These are phyloP conservation scores for Rhizopogon salebrosus DNA, from an alignment of 768 basidiomycete species.

Conservation along the genomic window DNA sequence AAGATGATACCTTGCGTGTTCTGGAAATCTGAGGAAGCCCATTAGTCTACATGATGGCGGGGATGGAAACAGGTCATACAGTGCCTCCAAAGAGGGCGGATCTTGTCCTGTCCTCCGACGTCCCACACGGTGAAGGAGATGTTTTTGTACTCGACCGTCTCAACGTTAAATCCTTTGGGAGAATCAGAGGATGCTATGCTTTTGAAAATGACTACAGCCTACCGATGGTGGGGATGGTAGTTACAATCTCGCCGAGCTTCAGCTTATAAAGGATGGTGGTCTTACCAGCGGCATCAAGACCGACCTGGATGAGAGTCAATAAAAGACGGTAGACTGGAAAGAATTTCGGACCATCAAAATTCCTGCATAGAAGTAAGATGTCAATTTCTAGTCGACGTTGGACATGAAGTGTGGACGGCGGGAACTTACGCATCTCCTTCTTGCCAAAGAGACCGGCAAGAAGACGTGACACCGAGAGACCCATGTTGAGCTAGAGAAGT, in stretches of 20 bases:
- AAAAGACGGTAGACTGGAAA: conserved; percentile 11
- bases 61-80: conserved; percentile 55
- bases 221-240: conserved; percentile 99
- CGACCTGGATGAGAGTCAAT: conserved; percentile 54
- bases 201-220: conserved; percentile 27
- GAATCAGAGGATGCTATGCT: conserved; percentile 10
- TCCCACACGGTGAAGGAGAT: conserved; percentile 99
- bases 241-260: conserved; percentile 99
- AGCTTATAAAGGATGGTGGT: conserved; percentile 99
- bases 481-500: conserved; percentile 50
- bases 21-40: conserved; percentile 80
- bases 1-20: conserved; percentile 99
- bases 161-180: conserved; percentile 93
- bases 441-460: conserved; percentile 90
- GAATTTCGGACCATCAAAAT: conserved; percentile 79
- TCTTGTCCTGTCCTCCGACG: conserved; percentile 99
- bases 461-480: conserved; percentile 69
- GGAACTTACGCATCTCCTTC: conserved; percentile 95
- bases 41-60: conserved; percentile 11
- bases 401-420: conserved; percentile 5
- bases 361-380: conserved; percentile 47
- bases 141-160: conserved; percentile 99
- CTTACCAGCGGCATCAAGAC: conserved; percentile 99
- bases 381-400: conserved; percentile 24
- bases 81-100: conserved; percentile 99